Evolutionary conservation across 78 protist species (phyloP).

Genomic region (Tieghemostelium lacteum): DNA sequence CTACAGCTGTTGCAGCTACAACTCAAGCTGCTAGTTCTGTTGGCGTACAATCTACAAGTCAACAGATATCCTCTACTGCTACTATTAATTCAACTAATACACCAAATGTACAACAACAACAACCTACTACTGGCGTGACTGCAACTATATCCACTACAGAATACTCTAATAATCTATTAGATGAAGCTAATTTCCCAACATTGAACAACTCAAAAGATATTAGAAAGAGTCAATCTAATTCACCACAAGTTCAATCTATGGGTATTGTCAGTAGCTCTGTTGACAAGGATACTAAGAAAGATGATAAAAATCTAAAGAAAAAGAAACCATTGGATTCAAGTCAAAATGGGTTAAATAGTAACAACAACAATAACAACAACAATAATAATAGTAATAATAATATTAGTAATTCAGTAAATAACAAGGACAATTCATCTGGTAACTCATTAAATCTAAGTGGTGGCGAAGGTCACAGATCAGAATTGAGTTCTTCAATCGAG

Average conservation of each 20-base stretch:
- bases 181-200: conserved; percentile 73
- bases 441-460: not conserved
- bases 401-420: not conserved
- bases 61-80: too few species aligned
- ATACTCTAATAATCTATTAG: conserved; percentile 11
- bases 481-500: not conserved
- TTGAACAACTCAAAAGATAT: conserved; percentile 5
- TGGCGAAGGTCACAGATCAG: too few species aligned
- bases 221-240: conserved; percentile 21
- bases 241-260: not conserved
- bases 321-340: conserved; percentile 14
- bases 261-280: not conserved
- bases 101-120: too few species aligned
- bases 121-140: too few species aligned
- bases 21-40: too few species aligned
- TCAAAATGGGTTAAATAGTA: conserved; percentile 13
- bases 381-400: not conserved
- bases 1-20: too few species aligned
- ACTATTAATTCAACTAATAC: too few species aligned
- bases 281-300: not conserved
- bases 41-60: too few species aligned
- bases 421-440: not conserved
- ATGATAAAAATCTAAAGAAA: not conserved
- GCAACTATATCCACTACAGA: too few species aligned
- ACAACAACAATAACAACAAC: not conserved